phyloP scores from a whole-genome alignment of 495 filamentous ascomycete genomes.

The Talaromyces trachyspermus region DNA sequence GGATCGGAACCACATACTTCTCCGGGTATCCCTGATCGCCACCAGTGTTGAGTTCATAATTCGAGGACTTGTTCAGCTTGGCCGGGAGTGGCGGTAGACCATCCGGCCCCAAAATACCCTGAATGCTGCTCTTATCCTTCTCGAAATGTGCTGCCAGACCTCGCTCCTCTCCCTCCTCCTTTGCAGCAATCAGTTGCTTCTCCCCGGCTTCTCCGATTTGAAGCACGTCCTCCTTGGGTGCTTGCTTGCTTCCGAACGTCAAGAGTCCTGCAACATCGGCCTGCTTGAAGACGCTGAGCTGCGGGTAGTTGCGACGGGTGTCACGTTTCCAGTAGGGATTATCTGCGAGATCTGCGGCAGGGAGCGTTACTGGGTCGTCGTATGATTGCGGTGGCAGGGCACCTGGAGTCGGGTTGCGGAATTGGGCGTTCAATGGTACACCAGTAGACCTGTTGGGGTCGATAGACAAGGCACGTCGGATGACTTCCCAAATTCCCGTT shows the following conservation, averaged over 20 bases:
- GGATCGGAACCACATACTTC: conserved; percentile 30
- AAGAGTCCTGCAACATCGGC: conserved; percentile 79
- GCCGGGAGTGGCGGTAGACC: conserved; percentile 80
- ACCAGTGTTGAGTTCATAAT: conserved; percentile 38
- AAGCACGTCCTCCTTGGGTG: conserved; percentile 66
- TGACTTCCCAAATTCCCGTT: conserved; percentile 76
- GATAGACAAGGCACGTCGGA: conserved; percentile 71
- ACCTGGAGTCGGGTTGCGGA: conserved; percentile 82
- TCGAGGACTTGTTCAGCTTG: conserved; percentile 44
- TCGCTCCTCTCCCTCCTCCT: conserved; percentile 64
- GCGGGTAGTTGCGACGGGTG: conserved; percentile 76
- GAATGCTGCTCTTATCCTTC: conserved; percentile 52
- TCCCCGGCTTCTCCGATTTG: conserved; percentile 76
- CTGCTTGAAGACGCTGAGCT: conserved; percentile 71
- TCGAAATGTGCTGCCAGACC: conserved; percentile 66
- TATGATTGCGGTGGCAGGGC: conserved; percentile 67
- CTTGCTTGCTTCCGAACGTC: conserved; percentile 73
- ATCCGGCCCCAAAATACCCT: conserved; percentile 59
- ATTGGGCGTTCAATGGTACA: conserved; percentile 87
- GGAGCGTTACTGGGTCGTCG: conserved; percentile 82
- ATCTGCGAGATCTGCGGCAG: conserved; percentile 91
- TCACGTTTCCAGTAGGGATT: conserved; percentile 99
- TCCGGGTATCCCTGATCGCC: conserved; percentile 44
- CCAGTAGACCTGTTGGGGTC: conserved; percentile 88
- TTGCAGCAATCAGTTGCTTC: conserved; percentile 74